A percentile compares a stretch with the other conserved stretches of the same genome.
Evolutionary conservation across 306 rosid species (phyloP).

Genomic region (Acmispon strigosus): DNA sequence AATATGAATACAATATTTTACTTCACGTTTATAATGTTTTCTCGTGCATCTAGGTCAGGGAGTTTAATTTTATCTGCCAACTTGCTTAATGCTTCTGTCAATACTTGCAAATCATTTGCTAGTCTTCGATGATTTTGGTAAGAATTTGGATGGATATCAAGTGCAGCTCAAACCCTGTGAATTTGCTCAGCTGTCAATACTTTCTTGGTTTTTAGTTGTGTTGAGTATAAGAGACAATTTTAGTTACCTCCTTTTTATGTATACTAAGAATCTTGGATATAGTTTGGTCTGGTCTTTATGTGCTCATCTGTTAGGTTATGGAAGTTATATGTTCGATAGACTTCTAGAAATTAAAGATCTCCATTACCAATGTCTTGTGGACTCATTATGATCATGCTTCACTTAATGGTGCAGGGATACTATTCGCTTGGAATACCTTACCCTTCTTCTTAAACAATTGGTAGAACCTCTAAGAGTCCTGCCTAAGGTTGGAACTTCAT

Average conservation of each 20-base stretch:
- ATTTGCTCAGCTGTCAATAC: background rate
- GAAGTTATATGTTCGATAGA: background rate
- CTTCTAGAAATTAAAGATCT: slow-evolving; percentile 4
- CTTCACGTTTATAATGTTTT: background rate
- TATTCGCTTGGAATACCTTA: slow-evolving; percentile 70
- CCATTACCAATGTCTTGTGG: background rate
- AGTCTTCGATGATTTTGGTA: background rate
- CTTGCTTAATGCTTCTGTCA: slow-evolving; percentile 10
- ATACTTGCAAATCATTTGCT: background rate
- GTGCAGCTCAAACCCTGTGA: slow-evolving; percentile 9
- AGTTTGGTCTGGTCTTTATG: slow-evolving; percentile 14
- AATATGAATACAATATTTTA: slow-evolving; percentile 15
- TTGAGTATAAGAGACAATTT: slow-evolving; percentile 6
- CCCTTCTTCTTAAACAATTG: slow-evolving; percentile 60
- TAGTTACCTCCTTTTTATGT: background rate
- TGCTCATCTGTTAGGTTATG: background rate
- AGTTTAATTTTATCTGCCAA: background rate
- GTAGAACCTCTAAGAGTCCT: slow-evolving; percentile 58
- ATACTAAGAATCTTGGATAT: background rate
- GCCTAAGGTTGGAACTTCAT: slow-evolving; percentile 61
- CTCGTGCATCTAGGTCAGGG: background rate
- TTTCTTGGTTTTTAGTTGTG: background rate
- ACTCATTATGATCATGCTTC: slow-evolving; percentile 5
- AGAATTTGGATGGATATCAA: slow-evolving; percentile 7
- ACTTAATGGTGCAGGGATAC: slow-evolving; percentile 56